A percentile compares a stretch with the other conserved stretches of the same genome.
phyloP scores from a whole-genome alignment of 2,329 filamentous ascomycete species.

The Aspergillus spinulosporus region DNA sequence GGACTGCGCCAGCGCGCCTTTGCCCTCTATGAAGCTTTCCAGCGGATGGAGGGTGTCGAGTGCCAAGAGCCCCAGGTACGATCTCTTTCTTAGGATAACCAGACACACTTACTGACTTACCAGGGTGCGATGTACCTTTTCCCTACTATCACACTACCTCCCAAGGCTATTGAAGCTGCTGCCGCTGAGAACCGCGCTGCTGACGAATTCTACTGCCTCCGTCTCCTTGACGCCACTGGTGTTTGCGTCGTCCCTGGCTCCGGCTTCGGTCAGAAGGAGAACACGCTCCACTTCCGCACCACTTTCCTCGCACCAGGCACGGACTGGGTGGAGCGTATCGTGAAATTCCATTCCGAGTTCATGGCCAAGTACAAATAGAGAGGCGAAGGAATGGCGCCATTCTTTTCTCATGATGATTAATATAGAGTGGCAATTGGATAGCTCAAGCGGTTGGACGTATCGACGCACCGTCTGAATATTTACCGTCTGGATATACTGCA shows the following conservation, averaged over 20 bases:
- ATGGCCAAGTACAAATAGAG: conserved; percentile 69
- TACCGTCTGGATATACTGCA: conserved; percentile 6
- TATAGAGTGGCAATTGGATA: conserved; percentile 6
- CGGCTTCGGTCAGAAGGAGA: conserved; percentile 92
- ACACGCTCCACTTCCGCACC: conserved; percentile 89
- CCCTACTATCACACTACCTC: conserved; percentile 81
- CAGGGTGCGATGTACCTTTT: conserved; percentile 98
- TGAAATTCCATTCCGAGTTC: conserved; percentile 88
- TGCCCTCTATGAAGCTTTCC: conserved; percentile 86
- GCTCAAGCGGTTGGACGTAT: neutral
- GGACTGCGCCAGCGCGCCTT: conserved; percentile 76
- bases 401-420: neutral
- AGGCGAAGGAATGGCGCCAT: neutral
- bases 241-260: conserved; percentile 91
- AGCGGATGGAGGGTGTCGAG: conserved; percentile 92
- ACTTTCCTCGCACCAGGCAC: conserved; percentile 96
- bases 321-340: conserved; percentile 85
- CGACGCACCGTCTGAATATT: neutral
- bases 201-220: conserved; percentile 94
- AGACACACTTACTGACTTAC: neutral
- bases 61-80: conserved; percentile 74
- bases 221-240: conserved; percentile 87
- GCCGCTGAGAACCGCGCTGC: conserved; percentile 68
- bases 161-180: conserved; percentile 75
- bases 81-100: neutral